Evolutionary conservation across 371 early-diverging fungal genomes (phyloP).

Genomic region (Zancudomyces culisetae): DNA sequence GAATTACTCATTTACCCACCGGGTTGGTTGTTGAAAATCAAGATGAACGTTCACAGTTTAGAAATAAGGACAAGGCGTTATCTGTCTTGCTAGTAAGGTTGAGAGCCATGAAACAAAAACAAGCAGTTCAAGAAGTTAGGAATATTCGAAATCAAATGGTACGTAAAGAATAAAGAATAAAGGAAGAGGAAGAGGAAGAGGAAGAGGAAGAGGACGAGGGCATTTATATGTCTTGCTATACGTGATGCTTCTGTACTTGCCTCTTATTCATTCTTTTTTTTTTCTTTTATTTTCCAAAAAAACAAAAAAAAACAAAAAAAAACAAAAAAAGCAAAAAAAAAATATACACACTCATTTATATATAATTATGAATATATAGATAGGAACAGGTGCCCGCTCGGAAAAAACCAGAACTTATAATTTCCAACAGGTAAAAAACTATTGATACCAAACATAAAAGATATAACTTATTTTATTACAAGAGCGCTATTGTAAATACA

Average conservation of each 20-base stretch:
- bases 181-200: no score
- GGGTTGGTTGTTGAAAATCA: constrained; percentile 77
- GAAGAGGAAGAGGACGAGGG: no score
- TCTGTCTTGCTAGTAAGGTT: constrained; percentile 60
- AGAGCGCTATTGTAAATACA: background rate
- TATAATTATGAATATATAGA: constrained; percentile 5
- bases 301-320: no score
- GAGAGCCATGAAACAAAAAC: constrained; percentile 46
- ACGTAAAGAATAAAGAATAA: no score
- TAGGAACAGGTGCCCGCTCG: constrained; percentile 51
- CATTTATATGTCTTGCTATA: constrained; percentile 28
- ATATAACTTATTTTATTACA: background rate
- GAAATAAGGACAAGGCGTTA: constrained; percentile 76
- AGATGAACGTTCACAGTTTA: constrained; percentile 74
- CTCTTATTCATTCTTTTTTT: background rate
- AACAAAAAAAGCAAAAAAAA: no score
- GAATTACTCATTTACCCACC: constrained; percentile 81
- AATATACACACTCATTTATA: no score
- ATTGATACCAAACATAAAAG: no score
- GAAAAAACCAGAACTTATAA: constrained; percentile 80
- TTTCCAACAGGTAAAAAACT: constrained; percentile 27
- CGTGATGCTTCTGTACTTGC: background rate
- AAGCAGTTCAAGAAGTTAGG: constrained; percentile 33
- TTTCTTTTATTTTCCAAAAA: background rate
- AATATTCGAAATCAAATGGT: constrained; percentile 31